phyloP scores from a whole-genome alignment of 805 yeast genomes.

The Wickerhamomyces silvicola region DNA sequence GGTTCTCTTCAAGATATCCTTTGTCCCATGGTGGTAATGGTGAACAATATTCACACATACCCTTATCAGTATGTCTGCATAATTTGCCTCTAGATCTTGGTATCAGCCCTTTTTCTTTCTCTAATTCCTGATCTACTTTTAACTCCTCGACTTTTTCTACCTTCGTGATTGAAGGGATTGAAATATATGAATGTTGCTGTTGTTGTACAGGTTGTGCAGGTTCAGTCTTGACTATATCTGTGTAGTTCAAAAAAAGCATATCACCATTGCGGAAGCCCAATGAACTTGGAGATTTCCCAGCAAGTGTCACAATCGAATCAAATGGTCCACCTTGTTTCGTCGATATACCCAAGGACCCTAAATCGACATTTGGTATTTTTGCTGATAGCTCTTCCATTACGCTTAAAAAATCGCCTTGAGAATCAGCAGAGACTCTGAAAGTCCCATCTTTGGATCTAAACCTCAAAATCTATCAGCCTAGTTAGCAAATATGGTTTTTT shows the following conservation, averaged over 20 bases:
- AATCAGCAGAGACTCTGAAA: constrained; percentile 55
- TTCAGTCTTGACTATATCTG: constrained; percentile 1
- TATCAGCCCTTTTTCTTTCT: constrained; percentile 66
- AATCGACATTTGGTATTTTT: constrained; percentile 20
- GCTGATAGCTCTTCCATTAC: constrained; percentile 36
- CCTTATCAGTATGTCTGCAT: constrained; percentile 86
- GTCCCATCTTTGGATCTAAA: constrained; percentile 83
- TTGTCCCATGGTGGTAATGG: constrained; percentile 95
- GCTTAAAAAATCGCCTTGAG: constrained; percentile 34
- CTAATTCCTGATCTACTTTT: constrained; percentile 60
- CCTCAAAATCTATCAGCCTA: constrained; percentile 60
- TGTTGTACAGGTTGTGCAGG: constrained; percentile 3
- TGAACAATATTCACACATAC: constrained; percentile 97
- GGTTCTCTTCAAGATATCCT: constrained; percentile 63
- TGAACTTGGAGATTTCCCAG: constrained; percentile 27
- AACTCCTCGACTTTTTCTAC: constrained; percentile 41
- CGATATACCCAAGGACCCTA: constrained; percentile 22
- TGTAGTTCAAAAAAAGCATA: constrained; percentile 33
- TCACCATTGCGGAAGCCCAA: constrained; percentile 44
- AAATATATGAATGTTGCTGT: constrained; percentile 3
- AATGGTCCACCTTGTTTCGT: constrained; percentile 22
- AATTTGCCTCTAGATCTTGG: constrained; percentile 51
- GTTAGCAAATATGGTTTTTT: too few relatives aligned
- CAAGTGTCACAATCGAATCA: constrained; percentile 17
- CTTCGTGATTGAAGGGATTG: constrained; percentile 7